Evolutionary conservation across 2,329 filamentous ascomycete species (phyloP).

Genomic region (Trichoderma hamatum): DNA sequence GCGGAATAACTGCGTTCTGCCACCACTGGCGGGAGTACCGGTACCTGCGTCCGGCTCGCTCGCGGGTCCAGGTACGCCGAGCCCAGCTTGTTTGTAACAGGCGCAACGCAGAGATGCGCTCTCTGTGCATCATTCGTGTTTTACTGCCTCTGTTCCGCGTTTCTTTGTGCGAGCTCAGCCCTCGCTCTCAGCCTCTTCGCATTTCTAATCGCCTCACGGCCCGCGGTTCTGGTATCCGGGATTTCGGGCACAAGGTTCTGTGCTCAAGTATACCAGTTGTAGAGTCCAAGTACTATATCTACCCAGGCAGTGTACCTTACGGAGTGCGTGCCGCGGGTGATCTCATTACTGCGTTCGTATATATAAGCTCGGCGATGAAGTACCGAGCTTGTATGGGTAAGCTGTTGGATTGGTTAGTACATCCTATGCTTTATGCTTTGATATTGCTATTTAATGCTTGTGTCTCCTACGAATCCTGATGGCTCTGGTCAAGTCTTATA

Average conservation of each 20-base stretch:
- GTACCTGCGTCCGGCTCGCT: neutral
- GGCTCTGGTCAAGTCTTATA: neutral
- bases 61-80: neutral
- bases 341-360: too few species aligned
- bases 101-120: neutral
- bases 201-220: constrained; percentile 12
- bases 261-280: neutral
- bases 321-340: too few species aligned
- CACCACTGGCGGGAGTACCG: neutral
- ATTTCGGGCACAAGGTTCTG: neutral
- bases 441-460: neutral
- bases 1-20: neutral
- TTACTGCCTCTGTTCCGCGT: neutral
- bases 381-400: too few species aligned
- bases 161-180: neutral
- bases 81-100: neutral
- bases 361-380: too few species aligned
- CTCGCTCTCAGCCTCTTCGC: neutral
- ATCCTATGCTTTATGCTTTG: too few species aligned
- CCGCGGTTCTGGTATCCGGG: constrained; percentile 23
- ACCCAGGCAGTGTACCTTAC: too few species aligned
- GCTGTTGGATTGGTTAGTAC: too few species aligned
- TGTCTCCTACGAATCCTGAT: neutral
- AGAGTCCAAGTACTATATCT: neutral
- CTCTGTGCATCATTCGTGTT: neutral